Evolutionary conservation across 441 rosid genomes (phyloP).

Genomic region (Erysimum pusillum): DNA sequence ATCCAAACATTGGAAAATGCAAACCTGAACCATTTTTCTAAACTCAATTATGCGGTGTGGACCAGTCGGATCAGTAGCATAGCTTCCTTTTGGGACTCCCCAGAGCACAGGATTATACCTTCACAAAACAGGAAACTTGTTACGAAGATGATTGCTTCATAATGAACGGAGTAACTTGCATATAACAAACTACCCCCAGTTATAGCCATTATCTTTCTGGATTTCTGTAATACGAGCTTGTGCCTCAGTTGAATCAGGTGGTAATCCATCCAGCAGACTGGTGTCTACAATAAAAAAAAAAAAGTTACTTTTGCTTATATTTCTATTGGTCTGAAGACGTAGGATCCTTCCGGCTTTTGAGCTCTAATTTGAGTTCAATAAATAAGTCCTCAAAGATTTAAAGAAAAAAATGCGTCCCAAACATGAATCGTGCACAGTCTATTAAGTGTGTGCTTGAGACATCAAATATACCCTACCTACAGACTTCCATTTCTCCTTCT

Average conservation of each 20-base stretch:
- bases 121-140: conserved; percentile 44
- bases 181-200: conserved; percentile 87
- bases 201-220: conserved; percentile 87
- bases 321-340: conserved; percentile 9
- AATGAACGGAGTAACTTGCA: conserved; percentile 35
- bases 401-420: neutral
- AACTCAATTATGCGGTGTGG: conserved; percentile 80
- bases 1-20: conserved; percentile 32
- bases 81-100: conserved; percentile 99
- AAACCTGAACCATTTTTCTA: conserved; percentile 96
- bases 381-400: neutral
- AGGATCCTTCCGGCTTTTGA: conserved; percentile 1
- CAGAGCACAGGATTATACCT: conserved; percentile 98
- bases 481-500: conserved; percentile 85
- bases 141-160: conserved; percentile 28
- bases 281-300: conserved; percentile 62
- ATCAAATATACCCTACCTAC: conserved; percentile 62
- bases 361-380: conserved; percentile 19
- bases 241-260: conserved; percentile 87
- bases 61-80: conserved; percentile 85
- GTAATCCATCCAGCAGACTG: conserved; percentile 67
- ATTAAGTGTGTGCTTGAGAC: conserved; percentile 23
- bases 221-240: conserved; percentile 78
- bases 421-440: neutral
- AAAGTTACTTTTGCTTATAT: conserved; percentile 28